These are phyloP conservation scores for Euphorbia schlechtendalii DNA, from an alignment of 441 rosid species.

Conservation along the genomic window DNA sequence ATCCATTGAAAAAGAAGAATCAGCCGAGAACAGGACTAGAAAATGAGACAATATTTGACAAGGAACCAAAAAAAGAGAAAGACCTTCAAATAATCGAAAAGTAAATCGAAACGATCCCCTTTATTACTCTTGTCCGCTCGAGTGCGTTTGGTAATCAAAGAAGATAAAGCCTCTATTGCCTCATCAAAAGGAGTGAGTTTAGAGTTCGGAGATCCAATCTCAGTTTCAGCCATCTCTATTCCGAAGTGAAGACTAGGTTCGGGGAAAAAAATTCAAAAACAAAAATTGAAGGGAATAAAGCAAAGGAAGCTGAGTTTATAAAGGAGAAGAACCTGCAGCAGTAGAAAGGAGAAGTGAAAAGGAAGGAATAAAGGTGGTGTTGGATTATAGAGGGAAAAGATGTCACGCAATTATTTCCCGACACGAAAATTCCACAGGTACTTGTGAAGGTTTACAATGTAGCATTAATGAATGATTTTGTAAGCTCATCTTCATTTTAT, in stretches of 20 bases:
- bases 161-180: constrained; percentile 78
- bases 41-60: neutral
- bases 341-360: too few relatives aligned
- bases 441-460: too few relatives aligned
- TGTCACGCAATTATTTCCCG: too few relatives aligned
- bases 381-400: neutral
- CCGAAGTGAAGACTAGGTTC: neutral
- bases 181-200: constrained; percentile 44
- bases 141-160: constrained; percentile 74
- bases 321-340: neutral
- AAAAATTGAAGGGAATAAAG: too few relatives aligned
- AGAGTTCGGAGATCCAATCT: constrained; percentile 23
- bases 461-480: too few relatives aligned
- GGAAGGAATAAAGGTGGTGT: neutral
- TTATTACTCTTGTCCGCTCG: constrained; percentile 85
- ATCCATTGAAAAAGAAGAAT: neutral
- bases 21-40: neutral
- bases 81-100: constrained; percentile 79
- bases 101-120: constrained; percentile 74
- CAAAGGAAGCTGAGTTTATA: neutral
- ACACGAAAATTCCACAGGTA: too few relatives aligned
- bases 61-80: neutral
- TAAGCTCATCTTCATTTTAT: too few relatives aligned
- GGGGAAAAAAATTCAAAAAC: neutral
- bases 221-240: constrained; percentile 25